Conservation (phyloP, 2,329 filamentous ascomycete genomes). For the Pestalotiopsis sp. region DNA sequence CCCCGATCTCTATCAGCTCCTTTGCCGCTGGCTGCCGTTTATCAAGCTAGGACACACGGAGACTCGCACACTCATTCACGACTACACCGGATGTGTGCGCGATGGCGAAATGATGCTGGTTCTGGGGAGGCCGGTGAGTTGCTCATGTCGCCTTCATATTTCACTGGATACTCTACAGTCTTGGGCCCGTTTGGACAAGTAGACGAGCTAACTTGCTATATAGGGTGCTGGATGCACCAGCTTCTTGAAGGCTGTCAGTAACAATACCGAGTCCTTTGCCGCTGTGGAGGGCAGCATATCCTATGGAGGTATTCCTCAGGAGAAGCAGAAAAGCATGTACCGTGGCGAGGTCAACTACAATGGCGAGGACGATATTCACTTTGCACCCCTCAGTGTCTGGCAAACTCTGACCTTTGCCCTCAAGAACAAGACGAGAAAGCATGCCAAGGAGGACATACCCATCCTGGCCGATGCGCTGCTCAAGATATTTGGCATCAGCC, state of each 20-base stretch:
- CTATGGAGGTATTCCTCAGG: conserved; percentile 72
- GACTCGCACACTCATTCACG: conserved; percentile 56
- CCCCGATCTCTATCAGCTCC: conserved; percentile 71
- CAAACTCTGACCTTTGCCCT: conserved; percentile 78
- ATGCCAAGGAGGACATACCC: conserved; percentile 64
- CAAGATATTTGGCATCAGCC: conserved; percentile 78
- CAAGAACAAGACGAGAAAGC: conserved; percentile 74
- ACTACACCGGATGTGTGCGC: conserved; percentile 68
- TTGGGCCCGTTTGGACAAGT: neutral
- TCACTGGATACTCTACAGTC: neutral
- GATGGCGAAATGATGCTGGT: conserved; percentile 72
- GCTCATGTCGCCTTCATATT: neutral
- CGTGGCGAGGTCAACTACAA: conserved; percentile 80
- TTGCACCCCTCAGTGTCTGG: conserved; percentile 75
- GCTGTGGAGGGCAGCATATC: conserved; percentile 69
- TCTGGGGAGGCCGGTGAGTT: conserved; percentile 50
- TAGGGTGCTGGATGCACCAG: conserved; percentile 73
- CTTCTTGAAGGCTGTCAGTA: conserved; percentile 75
- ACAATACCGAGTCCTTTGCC: conserved; percentile 68
- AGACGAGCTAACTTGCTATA: conserved; percentile 46
- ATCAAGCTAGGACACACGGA: conserved; percentile 26
- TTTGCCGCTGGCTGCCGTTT: conserved; percentile 45
- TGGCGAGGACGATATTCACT: conserved; percentile 75
- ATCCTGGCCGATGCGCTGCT: conserved; percentile 71
- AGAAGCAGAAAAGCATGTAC: conserved; percentile 69